Conservation (phyloP, 176 grass and related monocot genomes). For the Carex pumila region DNA sequence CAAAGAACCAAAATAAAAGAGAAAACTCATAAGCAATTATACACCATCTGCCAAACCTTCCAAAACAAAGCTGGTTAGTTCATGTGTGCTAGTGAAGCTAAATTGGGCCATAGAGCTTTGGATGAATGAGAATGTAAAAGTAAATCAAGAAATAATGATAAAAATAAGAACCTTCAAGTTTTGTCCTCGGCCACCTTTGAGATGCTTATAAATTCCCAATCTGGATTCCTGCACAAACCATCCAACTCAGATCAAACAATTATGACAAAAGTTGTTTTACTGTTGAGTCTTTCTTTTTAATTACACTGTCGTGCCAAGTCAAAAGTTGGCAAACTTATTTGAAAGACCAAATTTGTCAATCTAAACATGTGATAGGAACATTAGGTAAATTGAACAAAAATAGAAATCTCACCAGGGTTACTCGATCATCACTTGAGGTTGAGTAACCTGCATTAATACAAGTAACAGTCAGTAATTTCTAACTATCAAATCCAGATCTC, state of each 20-base stretch:
- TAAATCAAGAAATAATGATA: neutral
- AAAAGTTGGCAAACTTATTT: neutral
- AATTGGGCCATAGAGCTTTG: neutral
- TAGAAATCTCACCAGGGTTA: conserved; percentile 6
- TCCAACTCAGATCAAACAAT: neutral
- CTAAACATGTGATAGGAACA: neutral
- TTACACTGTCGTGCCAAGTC: neutral
- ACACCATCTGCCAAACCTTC: neutral
- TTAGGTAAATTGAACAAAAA: neutral
- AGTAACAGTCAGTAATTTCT: conserved; percentile 6
- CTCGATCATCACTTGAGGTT: conserved; percentile 17
- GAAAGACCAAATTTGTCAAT: neutral
- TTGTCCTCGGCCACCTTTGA: neutral
- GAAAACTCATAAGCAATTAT: neutral
- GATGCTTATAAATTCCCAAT: conserved; percentile 12
- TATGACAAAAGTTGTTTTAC: neutral
- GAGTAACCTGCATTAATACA: conserved; percentile 14
- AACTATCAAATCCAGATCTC: conserved; percentile 9
- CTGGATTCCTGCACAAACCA: conserved; percentile 24
- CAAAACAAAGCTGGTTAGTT: neutral
- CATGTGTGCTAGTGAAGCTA: neutral
- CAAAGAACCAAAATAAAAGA: neutral
- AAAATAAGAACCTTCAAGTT: conserved; percentile 7
- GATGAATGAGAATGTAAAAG: neutral
- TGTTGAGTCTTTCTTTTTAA: neutral